A percentile compares a stretch with the other conserved stretches of the same genome.
Evolutionary conservation across 257 asterid species (phyloP).

Genomic region (Anisodus tanguticus): DNA sequence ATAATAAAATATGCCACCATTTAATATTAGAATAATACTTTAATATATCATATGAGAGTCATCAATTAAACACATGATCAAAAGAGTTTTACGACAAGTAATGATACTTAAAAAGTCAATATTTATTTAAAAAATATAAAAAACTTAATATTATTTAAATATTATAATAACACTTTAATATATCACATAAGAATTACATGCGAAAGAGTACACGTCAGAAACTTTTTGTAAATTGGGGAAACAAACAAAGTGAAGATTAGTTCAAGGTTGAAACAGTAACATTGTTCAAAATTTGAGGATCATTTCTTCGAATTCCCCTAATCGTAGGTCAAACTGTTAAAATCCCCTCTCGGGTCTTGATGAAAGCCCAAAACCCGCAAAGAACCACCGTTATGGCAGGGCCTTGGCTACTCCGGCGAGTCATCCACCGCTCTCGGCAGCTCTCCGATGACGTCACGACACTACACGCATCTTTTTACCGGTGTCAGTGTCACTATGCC

Average conservation of each 20-base stretch:
- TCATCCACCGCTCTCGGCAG: constrained; percentile 46
- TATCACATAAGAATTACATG: no score
- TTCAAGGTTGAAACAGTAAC: not conserved
- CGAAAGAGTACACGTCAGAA: no score
- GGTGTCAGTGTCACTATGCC: constrained; percentile 37
- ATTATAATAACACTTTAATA: no score
- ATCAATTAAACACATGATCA: no score
- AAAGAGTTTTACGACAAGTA: no score
- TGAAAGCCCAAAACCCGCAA: constrained; percentile 36
- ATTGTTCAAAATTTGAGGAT: not conserved
- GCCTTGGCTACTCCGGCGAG: constrained; percentile 50
- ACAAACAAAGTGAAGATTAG: not conserved
- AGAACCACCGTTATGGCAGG: constrained; percentile 47
- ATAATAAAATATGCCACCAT: no score
- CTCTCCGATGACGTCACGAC: constrained; percentile 10
- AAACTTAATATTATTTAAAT: no score
- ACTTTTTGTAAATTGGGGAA: not conserved
- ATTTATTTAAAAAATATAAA: no score
- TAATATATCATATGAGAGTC: no score
- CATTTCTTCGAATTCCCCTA: not conserved
- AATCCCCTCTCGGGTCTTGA: not conserved
- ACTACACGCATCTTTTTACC: not conserved
- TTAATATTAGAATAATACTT: no score
- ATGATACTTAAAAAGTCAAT: no score
- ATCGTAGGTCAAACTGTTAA: not conserved